Evolutionary conservation across 192 early-diverging fungal species (phyloP), one percentile per base, ranked within the genome.

Genomic region (Backusella luteola): DNA sequence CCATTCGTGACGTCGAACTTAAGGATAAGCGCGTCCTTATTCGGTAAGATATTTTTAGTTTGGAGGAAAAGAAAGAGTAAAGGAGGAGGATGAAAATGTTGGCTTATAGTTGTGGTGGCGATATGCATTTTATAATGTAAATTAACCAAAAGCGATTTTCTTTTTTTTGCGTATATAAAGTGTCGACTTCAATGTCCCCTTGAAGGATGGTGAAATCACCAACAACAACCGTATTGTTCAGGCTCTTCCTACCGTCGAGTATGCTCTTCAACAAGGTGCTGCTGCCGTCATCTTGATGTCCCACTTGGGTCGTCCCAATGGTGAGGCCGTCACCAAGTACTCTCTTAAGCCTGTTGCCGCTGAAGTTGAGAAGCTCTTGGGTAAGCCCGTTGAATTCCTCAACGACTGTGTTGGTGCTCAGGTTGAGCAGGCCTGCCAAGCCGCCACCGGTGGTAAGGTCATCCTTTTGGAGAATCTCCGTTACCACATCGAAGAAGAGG

Each of bases 161-260:
- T 63, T 41, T 70, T 74, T 63, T 35, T 70, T 74, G 38, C 11
- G 41, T 74, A 49, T 19, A 52, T 42, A 34, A 34, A 96, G 94
- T 66, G 97, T 98, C 41, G 97, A 99, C 91, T 99, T 99, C 84
- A 99, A 99, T 85, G 98, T 99, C n/a, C 98, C 98, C 63, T 93
- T 98, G 77, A 92, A 93, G 78, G 88, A 94, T 44, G 93, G 91
- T 76, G 91, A 92, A 80, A 98, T 99, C 83, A 93, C 96, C 74
- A 98, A 98, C 93, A 97, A 98, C 87, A 93, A 94, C 85, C 94
- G 98, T 80, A 98, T 99, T 79, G 90, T 88, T 46, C 96, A 95
- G 59, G 98, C 98, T 52, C 81, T 99, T 69, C 98, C 97, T 41
- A 98, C 95, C 41, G 93, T 99, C 87, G 89, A 96, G 77, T 90